Evolutionary conservation across 116 monocot genomes (phyloP).

Genomic region (Trichopus zeylanicus): DNA sequence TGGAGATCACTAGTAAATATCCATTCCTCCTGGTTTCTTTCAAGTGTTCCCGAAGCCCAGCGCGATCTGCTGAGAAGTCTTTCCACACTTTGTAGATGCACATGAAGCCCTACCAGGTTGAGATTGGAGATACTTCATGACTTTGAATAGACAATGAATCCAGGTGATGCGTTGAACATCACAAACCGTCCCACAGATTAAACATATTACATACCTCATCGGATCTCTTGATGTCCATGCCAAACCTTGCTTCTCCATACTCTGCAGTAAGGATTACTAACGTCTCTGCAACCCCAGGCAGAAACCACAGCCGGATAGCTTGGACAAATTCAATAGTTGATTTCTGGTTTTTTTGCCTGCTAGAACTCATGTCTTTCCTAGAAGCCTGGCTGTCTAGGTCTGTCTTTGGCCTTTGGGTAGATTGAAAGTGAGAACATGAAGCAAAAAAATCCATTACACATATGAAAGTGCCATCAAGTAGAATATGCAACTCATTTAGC

Average conservation of each 20-base stretch:
- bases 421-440: too few relatives aligned
- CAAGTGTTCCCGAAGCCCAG: conserved; percentile 10
- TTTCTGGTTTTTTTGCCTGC: conserved; percentile 5
- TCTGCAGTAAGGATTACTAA: neutral
- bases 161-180: too few relatives aligned
- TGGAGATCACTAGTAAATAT: conserved; percentile 12
- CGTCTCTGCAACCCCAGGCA: conserved; percentile 14
- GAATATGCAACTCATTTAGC: too few relatives aligned
- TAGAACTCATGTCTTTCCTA: too few relatives aligned
- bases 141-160: too few relatives aligned
- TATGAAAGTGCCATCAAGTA: too few relatives aligned
- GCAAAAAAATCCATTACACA: too few relatives aligned
- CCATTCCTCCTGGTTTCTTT: conserved; percentile 11
- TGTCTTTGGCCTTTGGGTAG: conserved; percentile 8
- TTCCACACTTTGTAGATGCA: conserved; percentile 11
- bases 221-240: conserved; percentile 20
- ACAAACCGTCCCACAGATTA: too few relatives aligned
- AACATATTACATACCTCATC: too few relatives aligned
- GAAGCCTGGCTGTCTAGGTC: too few relatives aligned
- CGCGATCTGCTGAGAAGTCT: conserved; percentile 14
- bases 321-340: neutral
- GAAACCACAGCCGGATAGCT: conserved; percentile 22
- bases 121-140: too few relatives aligned
- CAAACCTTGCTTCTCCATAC: conserved; percentile 12
- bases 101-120: conserved; percentile 19